Conservation (phyloP, 345 rosid genomes). For the Crucihimalaya himalaica region DNA sequence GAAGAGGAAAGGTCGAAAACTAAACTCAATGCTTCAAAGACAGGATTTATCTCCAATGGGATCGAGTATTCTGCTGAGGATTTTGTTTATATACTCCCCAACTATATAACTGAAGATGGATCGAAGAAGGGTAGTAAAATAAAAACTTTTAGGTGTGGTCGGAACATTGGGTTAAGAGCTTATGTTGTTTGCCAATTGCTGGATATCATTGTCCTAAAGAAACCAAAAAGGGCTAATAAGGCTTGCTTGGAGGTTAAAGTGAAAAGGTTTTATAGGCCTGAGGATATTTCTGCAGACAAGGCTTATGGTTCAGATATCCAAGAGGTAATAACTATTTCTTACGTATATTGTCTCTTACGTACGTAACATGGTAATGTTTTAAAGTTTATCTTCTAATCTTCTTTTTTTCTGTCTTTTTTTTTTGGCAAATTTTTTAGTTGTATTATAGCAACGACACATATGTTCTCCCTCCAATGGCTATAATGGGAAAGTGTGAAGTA, state of each 20-base stretch:
- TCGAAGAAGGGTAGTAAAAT: neutral
- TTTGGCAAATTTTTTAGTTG: slow-evolving; percentile 46
- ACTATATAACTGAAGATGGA: slow-evolving; percentile 27
- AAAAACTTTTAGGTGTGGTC: slow-evolving; percentile 46
- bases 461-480: slow-evolving; percentile 39
- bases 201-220: slow-evolving; percentile 40
- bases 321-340: slow-evolving; percentile 45
- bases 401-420: neutral
- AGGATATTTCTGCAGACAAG: slow-evolving; percentile 65
- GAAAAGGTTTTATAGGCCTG: slow-evolving; percentile 64
- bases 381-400: neutral
- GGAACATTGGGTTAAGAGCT: slow-evolving; percentile 57
- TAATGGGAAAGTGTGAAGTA: slow-evolving; percentile 85
- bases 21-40: slow-evolving; percentile 32
- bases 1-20: slow-evolving; percentile 35
- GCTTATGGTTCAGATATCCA: slow-evolving; percentile 63
- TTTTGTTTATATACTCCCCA: slow-evolving; percentile 53
- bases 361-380: neutral
- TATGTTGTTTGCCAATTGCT: slow-evolving; percentile 60
- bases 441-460: slow-evolving; percentile 62
- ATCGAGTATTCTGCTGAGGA: slow-evolving; percentile 48
- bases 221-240: slow-evolving; percentile 18
- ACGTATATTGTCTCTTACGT: neutral
- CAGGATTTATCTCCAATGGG: slow-evolving; percentile 46
- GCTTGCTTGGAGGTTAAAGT: slow-evolving; percentile 46